phyloP scores from a whole-genome alignment of 2,329 filamentous ascomycete species.

The Cytospora chrysosperma region DNA sequence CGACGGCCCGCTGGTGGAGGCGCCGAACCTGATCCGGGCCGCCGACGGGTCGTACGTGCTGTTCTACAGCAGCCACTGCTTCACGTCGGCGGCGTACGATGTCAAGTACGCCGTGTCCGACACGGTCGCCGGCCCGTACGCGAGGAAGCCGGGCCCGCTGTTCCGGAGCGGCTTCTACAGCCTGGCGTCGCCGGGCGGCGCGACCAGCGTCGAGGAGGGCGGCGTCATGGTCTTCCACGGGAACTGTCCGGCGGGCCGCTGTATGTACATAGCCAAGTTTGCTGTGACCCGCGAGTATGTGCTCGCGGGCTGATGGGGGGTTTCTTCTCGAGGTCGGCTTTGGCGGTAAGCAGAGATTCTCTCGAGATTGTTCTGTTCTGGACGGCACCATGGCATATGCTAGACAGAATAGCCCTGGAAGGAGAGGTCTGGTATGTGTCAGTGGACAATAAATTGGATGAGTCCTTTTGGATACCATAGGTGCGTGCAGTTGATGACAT shows the following conservation, averaged over 20 bases:
- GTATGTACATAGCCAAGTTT: conserved; percentile 22
- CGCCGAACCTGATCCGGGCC: conserved; percentile 52
- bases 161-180: conserved; percentile 19
- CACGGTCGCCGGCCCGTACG: conserved; percentile 19
- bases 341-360: too few relatives aligned
- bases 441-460: neutral
- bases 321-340: neutral
- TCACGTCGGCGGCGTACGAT: conserved; percentile 52
- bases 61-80: conserved; percentile 64
- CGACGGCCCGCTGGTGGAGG: conserved; percentile 60
- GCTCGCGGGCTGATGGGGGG: conserved; percentile 12
- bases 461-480: neutral
- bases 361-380: too few relatives aligned
- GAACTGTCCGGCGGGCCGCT: conserved; percentile 23
- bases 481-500: neutral
- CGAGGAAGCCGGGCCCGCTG: conserved; percentile 5
- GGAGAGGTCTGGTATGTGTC: too few relatives aligned
- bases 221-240: conserved; percentile 22
- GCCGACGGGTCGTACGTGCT: conserved; percentile 54
- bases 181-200: conserved; percentile 22
- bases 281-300: conserved; percentile 18
- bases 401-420: neutral
- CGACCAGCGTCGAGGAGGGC: conserved; percentile 19
- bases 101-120: conserved; percentile 56
- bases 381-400: conserved; percentile 4